A percentile compares a stretch with the other conserved stretches of the same genome.
These are phyloP conservation scores for Nigrospora oryzae DNA, from an alignment of 2,329 filamentous ascomycete genomes.

Conservation along the genomic window DNA sequence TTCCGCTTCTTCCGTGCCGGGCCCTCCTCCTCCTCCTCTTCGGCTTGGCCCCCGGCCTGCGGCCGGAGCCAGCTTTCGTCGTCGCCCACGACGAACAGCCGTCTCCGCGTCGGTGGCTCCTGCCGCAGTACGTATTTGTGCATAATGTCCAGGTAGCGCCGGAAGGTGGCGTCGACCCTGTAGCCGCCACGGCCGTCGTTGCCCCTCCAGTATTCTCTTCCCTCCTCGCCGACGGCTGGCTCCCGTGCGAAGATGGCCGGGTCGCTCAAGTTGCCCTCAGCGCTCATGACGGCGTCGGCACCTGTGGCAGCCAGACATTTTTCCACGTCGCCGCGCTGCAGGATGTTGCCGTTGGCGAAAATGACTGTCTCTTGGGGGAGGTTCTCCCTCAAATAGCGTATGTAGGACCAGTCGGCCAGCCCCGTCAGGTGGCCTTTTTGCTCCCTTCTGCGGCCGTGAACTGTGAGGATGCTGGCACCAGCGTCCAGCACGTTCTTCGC, in stretches of 20 bases:
- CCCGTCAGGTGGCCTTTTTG: conserved; percentile 96
- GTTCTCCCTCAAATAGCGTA: conserved; percentile 74
- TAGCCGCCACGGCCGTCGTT: conserved; percentile 74
- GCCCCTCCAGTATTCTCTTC: conserved; percentile 80
- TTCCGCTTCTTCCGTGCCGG: conserved; percentile 27
- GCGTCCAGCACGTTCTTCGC: conserved; percentile 79
- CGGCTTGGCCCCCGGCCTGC: conserved; percentile 16
- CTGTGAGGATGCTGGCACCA: conserved; percentile 86
- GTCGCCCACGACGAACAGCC: conserved; percentile 63
- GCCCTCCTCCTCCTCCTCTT: conserved; percentile 28
- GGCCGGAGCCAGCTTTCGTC: conserved; percentile 36
- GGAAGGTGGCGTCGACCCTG: conserved; percentile 77
- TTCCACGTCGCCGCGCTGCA: conserved; percentile 71
- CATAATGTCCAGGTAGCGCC: conserved; percentile 86
- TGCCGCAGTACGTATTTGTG: conserved; percentile 65
- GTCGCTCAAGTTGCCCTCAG: conserved; percentile 90
- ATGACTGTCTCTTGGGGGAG: conserved; percentile 83
- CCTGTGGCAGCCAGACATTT: conserved; percentile 75
- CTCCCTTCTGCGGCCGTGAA: conserved; percentile 81
- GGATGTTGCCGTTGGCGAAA: conserved; percentile 92
- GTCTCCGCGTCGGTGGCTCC: conserved; percentile 57
- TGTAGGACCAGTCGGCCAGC: conserved; percentile 81
- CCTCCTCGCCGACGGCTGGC: conserved; percentile 55
- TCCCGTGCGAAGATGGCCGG: conserved; percentile 73
- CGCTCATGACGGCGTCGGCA: conserved; percentile 90